Base-by-base conservation (phyloP, 805 yeast species). In the Candida oleophila region DNA sequence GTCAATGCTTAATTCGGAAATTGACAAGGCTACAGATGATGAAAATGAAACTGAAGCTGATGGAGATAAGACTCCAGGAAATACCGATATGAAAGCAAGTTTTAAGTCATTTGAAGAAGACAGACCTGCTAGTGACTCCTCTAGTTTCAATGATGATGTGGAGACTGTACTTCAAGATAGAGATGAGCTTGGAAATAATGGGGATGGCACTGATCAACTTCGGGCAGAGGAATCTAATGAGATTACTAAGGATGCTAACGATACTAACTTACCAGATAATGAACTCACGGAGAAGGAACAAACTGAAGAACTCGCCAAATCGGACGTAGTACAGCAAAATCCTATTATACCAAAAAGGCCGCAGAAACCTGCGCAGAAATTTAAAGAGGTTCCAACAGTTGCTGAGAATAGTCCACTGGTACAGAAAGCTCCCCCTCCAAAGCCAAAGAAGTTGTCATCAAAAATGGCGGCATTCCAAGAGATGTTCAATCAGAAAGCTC, bases 391-490 rank as follows among this genome's bases (percentile, higher is more conserved):
- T 12, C 11, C 30, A 16, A 22, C n/a, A 4, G 12, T 32, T 14
- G 32, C 32, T 33, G 37, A 33, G 15, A 14, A 33, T 7, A 16
- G 5, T 11, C 11, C 30, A 25, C 5, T 25, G 5, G 30, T 11
- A 41, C 49, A 57, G 19, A 63, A 61, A 39, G 62, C 62, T 2
- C 72, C 89, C 12, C 89, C 89, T 4, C 84, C 82, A 25, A 82
- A 82, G 20, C 92, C 92, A 2, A 85, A 85, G 56, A 87, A 87
- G 55, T 82, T 89, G 15, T 85, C 92, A 0, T 82, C 89, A 1
- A 85, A 76, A 51, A 87, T 87, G 49, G 90, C 91, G 1, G 90
- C 90, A 0, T 87, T 87, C 61, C 95, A 87, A 58, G 86, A 85
- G 56, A 81, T 85, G 85, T 70, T 87, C 45, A 78, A 78, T 42